These are phyloP conservation scores for Boletellus deceptivus DNA, from an alignment of 1,284 basidiomycete species.

Conservation along the genomic window DNA sequence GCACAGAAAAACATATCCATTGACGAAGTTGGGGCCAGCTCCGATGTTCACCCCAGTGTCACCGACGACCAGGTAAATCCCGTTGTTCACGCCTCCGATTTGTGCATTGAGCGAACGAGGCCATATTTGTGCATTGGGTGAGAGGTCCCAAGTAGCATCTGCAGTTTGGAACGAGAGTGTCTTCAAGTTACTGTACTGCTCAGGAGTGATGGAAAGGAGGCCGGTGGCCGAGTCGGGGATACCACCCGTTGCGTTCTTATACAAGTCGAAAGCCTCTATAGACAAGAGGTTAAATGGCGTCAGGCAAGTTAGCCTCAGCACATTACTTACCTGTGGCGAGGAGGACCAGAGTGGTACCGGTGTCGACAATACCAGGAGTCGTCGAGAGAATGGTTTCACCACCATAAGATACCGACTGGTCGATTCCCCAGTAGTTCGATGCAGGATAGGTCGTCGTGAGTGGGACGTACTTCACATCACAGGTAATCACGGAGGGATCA, in stretches of 20 bases:
- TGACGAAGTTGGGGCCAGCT: slow-evolving; percentile 39
- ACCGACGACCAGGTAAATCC: neutral
- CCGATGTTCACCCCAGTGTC: slow-evolving; percentile 16
- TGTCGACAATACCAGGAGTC: neutral
- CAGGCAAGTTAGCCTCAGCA: neutral
- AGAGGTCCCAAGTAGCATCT: neutral
- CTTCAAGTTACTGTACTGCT: neutral
- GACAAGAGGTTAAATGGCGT: neutral
- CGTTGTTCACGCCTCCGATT: neutral
- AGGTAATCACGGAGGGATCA: slow-evolving; percentile 42
- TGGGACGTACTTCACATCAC: slow-evolving; percentile 44
- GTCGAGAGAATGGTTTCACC: neutral
- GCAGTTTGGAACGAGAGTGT: neutral
- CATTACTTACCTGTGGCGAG: neutral
- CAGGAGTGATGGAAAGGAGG: neutral
- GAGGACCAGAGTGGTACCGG: neutral
- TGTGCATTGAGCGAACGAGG: neutral
- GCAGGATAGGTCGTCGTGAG: slow-evolving; percentile 51
- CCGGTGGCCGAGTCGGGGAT: neutral
- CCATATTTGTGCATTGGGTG: neutral
- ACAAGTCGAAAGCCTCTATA: neutral
- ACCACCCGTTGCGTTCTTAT: neutral
- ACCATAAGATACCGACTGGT: slow-evolving; percentile 35
- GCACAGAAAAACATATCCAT: neutral
- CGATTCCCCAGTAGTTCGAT: slow-evolving; percentile 12